These are phyloP conservation scores for Phalaenopsis hybrid DNA, from an alignment of 116 monocot species.

Conservation along the genomic window DNA sequence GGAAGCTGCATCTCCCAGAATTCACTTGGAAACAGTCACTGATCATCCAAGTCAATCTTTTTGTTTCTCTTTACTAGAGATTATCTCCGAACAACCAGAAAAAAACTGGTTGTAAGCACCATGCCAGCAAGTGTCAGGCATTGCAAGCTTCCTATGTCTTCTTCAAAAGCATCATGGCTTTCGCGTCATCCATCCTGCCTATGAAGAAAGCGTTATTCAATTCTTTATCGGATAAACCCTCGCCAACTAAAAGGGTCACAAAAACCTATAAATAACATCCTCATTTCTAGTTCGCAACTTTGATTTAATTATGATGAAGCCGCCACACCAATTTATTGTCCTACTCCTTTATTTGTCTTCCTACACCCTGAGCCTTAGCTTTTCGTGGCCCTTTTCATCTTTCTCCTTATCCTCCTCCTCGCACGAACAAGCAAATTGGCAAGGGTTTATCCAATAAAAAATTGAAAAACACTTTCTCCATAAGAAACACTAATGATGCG, in stretches of 20 bases:
- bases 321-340: background rate
- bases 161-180: slow-evolving; percentile 39
- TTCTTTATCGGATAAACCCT: background rate
- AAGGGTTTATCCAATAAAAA: background rate
- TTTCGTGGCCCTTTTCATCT: slow-evolving; percentile 23
- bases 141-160: slow-evolving; percentile 43
- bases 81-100: slow-evolving; percentile 59
- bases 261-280: background rate
- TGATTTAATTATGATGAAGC: background rate
- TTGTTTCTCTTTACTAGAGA: slow-evolving; percentile 60
- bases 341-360: background rate
- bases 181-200: slow-evolving; percentile 7
- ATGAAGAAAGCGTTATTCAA: background rate
- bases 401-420: background rate
- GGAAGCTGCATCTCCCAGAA: slow-evolving; percentile 46
- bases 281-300: background rate
- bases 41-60: slow-evolving; percentile 67
- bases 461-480: background rate
- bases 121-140: slow-evolving; percentile 61
- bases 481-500: background rate
- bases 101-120: slow-evolving; percentile 63
- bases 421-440: background rate
- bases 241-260: no score
- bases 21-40: slow-evolving; percentile 69
- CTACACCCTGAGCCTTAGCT: background rate